Conservation (phyloP, 495 filamentous ascomycete genomes). For the Penicillium ochrochloron region DNA sequence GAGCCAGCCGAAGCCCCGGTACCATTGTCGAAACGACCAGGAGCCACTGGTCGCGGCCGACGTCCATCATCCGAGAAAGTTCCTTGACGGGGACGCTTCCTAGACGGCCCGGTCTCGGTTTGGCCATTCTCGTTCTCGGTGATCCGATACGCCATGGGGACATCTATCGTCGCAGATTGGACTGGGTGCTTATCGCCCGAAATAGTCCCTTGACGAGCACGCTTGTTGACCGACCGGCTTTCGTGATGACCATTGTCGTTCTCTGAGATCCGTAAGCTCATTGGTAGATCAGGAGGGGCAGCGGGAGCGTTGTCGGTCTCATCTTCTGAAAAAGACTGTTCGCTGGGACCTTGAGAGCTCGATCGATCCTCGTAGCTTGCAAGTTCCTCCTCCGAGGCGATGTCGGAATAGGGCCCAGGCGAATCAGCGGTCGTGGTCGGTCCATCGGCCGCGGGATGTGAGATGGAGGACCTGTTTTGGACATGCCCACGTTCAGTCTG, state of each 20-base stretch:
- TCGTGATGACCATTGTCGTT: background rate
- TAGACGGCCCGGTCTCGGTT: background rate
- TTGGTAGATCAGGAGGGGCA: background rate
- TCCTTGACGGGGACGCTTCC: slow-evolving; percentile 4
- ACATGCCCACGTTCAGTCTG: background rate
- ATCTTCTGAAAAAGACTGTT: background rate
- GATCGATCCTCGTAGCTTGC: background rate
- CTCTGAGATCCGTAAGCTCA: background rate
- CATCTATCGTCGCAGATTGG: background rate
- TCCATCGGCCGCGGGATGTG: background rate
- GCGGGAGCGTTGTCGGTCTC: background rate
- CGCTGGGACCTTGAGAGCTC: background rate
- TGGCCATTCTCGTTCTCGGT: background rate
- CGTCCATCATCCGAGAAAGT: background rate
- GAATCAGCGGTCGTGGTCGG: background rate
- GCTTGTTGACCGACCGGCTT: background rate
- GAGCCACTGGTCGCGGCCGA: background rate
- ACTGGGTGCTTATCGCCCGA: background rate
- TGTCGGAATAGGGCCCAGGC: background rate
- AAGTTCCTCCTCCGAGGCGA: background rate
- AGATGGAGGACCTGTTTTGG: background rate
- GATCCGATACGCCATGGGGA: background rate
- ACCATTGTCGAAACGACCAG: background rate
- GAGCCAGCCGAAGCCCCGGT: background rate
- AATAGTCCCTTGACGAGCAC: background rate